Base-by-base conservation (phyloP, 305 asterid genomes). In the Salvia sclarea region DNA sequence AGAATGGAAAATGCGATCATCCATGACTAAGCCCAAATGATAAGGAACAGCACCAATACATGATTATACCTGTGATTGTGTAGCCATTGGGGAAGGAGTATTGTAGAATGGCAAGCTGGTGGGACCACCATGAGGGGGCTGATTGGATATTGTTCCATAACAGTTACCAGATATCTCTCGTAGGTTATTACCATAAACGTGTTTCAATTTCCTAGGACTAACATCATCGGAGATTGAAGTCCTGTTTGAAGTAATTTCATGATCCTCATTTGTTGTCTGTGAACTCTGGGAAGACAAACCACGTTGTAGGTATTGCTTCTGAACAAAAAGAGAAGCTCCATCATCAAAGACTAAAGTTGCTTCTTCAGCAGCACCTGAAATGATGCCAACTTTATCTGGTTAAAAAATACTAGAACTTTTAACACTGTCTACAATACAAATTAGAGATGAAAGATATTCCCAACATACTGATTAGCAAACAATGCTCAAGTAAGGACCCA, bases 341-440 rank as follows among this genome's bases (percentile, higher is more conserved):
- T 94, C 96, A 61, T 88, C 89, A 77, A 91, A 94, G 73, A 89
- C 95, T 73, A 79, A 68, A 75, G 80, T 79, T 71, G 98, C 97
- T 75, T 87, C 97, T 72, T 88, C 96, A 50, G 98, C 98, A 70
- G 85, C 94, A 76, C 98, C 98, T 92, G 89, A 70, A 74, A 65
- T 65, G 41, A 63, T 54, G 7, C 62, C 41, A 61, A 64, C 28
- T 47, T 58, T 43, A 69, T 62, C 61, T 40, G 31, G 62, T 70
- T 69, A 74, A 55, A 35, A 10, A 8, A 57, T 8, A n/a, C n/a
- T n/a, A 16, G 1, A 56, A 4, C 18, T 13, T 54, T 13, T 56
- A n/a, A 1, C 10, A 31, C 9, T 16, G n/a, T 30, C 33, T 47
- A 62, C 49, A 59, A 65, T 65, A 72, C 35, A 61, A 52, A 63